A percentile compares a stretch with the other conserved stretches of the same genome.
Evolutionary conservation across 2,329 filamentous ascomycete species (phyloP).

Genomic region (Phaeosphaeria sp.): DNA sequence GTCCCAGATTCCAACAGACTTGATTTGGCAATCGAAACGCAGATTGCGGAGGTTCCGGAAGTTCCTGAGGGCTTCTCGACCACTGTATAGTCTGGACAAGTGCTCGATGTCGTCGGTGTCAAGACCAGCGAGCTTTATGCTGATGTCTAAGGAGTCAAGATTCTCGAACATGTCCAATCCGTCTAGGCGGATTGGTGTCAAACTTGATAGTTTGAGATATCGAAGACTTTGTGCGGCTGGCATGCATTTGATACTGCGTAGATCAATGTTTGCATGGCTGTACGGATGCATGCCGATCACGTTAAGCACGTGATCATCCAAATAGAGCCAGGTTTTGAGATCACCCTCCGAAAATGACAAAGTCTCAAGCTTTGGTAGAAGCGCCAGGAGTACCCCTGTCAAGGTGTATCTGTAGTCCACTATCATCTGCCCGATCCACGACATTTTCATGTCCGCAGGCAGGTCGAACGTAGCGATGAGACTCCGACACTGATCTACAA

Average conservation of each 20-base stretch:
- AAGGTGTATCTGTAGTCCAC: not conserved
- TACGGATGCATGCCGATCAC: not conserved
- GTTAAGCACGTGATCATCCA: not conserved
- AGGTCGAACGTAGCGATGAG: slow-evolving; percentile 5
- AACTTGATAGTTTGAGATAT: slow-evolving; percentile 4
- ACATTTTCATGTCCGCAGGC: slow-evolving; percentile 1
- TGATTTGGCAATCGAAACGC: slow-evolving; percentile 20
- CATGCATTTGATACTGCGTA: not conserved
- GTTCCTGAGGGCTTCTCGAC: not conserved
- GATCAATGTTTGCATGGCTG: not conserved
- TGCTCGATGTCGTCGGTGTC: not conserved
- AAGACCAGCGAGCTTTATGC: slow-evolving; percentile 2
- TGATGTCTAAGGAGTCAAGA: slow-evolving; percentile 7
- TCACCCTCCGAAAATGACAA: slow-evolving; percentile 13
- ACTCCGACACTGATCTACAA: not conserved
- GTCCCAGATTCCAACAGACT: slow-evolving; percentile 14
- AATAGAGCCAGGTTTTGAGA: not conserved
- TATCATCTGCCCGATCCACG: not conserved
- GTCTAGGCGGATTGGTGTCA: not conserved
- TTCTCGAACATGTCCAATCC: slow-evolving; percentile 4
- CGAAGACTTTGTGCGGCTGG: not conserved
- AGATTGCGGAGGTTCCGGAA: slow-evolving; percentile 10
- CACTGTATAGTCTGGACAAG: not conserved
- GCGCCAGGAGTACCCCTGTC: slow-evolving; percentile 2
- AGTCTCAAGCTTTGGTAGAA: slow-evolving; percentile 9